Base-by-base conservation (phyloP, 2,329 filamentous ascomycete genomes). In the Colletotrichum chlorophyti region DNA sequence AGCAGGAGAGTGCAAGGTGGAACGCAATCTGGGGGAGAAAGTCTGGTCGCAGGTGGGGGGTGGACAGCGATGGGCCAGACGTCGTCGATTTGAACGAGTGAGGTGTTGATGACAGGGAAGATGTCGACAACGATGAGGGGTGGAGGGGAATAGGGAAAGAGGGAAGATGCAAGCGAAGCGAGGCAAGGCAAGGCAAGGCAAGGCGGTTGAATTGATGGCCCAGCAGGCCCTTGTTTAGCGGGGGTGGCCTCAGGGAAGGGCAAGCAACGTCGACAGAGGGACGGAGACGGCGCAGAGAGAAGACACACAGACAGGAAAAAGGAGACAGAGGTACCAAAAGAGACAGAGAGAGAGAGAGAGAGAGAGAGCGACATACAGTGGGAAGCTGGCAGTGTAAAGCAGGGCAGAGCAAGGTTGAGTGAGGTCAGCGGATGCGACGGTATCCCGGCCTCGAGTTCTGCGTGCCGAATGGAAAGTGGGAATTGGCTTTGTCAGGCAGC, bases 61-160 rank as follows among this genome's bases (percentile, higher is more conserved):
- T 27, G 29, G 14, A 27, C 8, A 21, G 14, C 14, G 46, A 38
- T 38, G 24, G 34, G 24, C 24, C 46, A 15, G 34, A 21, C n/a
- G n/a, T n/a, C n/a, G 26, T 43, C n/a, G 51, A 49, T 10, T 49
- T 32, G 32, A 47, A 45, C 51, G 51, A 59, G 19, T 59, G 55
- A 55, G 51, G 32, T 49, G 32, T 55, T 40, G 38, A 40, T 37
- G 37, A 59, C 55, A 55, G 55, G 55, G 55, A 59, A 59, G 51
- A 55, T 59, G 55, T 59, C 43, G 55, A 40, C 55, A 59, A 35
- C 31, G 23, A 49, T 34, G 55, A 29, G 32, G 55, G 51, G 51
- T 38, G 34, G 11, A 23, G 15, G 15, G n/a, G n/a, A n/a, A 47
- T 24, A 7, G 31, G 32, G 7, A 24, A 29, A 27, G 12, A 21